These are phyloP conservation scores for Penicillium salamii DNA, from an alignment of 495 filamentous ascomycete genomes.

Conservation along the genomic window DNA sequence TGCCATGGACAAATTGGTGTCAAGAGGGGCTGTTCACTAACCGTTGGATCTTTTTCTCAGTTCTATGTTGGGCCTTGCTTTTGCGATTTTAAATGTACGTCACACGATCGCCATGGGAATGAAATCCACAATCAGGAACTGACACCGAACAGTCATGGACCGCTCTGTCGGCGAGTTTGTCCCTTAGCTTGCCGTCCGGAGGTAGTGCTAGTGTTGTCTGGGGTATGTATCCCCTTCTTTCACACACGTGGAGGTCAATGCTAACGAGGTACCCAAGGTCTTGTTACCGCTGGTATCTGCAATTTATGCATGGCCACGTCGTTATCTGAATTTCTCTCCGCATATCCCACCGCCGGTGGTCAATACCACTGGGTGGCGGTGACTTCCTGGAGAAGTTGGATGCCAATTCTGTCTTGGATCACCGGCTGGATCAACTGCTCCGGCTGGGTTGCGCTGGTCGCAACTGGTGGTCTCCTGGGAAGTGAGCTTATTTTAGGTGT, in stretches of 20 bases:
- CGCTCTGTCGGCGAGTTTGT: slow-evolving; percentile 49
- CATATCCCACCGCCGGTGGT: slow-evolving; percentile 67
- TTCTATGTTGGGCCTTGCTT: slow-evolving; percentile 53
- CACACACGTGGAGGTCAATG: neutral
- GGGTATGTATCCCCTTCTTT: slow-evolving; percentile 29
- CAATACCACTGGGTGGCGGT: slow-evolving; percentile 77
- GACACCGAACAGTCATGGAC: slow-evolving; percentile 44
- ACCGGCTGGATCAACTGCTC: slow-evolving; percentile 75
- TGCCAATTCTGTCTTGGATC: slow-evolving; percentile 63
- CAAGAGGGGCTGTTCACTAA: slow-evolving; percentile 1
- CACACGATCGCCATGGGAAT: neutral
- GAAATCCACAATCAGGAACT: slow-evolving; percentile 10
- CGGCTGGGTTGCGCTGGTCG: slow-evolving; percentile 62
- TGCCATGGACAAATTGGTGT: too few species aligned
- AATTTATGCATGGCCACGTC: slow-evolving; percentile 70
- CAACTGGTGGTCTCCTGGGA: slow-evolving; percentile 49
- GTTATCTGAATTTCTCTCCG: slow-evolving; percentile 69
- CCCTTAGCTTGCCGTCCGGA: slow-evolving; percentile 47
- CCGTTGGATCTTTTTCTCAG: slow-evolving; percentile 13
- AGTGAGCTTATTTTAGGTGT: slow-evolving; percentile 58
- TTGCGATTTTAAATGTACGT: slow-evolving; percentile 52
- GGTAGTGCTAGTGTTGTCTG: slow-evolving; percentile 48
- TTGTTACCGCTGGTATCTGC: slow-evolving; percentile 68
- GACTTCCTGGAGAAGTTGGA: slow-evolving; percentile 53
- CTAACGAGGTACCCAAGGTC: slow-evolving; percentile 32